These are phyloP conservation scores for Myxozyma neotropica DNA, from an alignment of 805 yeast genomes.

Conservation along the genomic window DNA sequence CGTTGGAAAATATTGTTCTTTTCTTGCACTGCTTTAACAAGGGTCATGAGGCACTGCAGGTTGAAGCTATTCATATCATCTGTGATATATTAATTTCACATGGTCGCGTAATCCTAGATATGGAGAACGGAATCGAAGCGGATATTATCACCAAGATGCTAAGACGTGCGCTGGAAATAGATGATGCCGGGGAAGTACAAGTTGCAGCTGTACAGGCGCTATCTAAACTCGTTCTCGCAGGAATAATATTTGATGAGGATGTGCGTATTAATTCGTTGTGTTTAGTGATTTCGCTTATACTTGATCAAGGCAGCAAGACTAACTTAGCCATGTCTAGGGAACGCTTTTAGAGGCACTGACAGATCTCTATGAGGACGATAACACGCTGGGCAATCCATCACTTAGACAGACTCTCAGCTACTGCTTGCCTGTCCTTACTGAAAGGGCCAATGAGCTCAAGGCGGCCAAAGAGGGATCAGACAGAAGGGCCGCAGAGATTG, in stretches of 20 bases:
- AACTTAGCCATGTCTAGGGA: background rate
- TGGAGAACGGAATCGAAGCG: conserved; percentile 30
- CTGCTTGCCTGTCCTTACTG: conserved; percentile 68
- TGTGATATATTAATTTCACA: conserved; percentile 78
- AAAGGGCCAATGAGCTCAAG: conserved; percentile 19
- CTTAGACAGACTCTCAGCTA: conserved; percentile 79
- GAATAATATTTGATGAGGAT: conserved; percentile 69
- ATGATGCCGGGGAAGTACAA: conserved; percentile 60
- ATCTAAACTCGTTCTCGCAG: conserved; percentile 79
- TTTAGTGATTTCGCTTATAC: too few relatives aligned
- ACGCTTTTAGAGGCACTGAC: conserved; percentile 9
- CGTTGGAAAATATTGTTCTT: conserved; percentile 63
- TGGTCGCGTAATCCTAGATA: conserved; percentile 68
- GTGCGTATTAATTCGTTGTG: conserved; percentile 21
- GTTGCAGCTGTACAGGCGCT: conserved; percentile 83
- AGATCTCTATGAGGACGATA: conserved; percentile 67
- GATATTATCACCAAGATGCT: conserved; percentile 42
- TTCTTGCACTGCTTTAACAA: conserved; percentile 71
- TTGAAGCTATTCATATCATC: conserved; percentile 66
- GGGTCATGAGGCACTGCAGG: conserved; percentile 64
- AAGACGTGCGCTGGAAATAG: conserved; percentile 39
- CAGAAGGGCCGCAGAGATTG: conserved; percentile 8
- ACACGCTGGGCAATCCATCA: conserved; percentile 61
- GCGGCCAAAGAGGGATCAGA: conserved; percentile 40
- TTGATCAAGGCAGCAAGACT: too few relatives aligned